Base-by-base conservation (phyloP, 2,329 filamentous ascomycete species). In the Apiospora sp. region DNA sequence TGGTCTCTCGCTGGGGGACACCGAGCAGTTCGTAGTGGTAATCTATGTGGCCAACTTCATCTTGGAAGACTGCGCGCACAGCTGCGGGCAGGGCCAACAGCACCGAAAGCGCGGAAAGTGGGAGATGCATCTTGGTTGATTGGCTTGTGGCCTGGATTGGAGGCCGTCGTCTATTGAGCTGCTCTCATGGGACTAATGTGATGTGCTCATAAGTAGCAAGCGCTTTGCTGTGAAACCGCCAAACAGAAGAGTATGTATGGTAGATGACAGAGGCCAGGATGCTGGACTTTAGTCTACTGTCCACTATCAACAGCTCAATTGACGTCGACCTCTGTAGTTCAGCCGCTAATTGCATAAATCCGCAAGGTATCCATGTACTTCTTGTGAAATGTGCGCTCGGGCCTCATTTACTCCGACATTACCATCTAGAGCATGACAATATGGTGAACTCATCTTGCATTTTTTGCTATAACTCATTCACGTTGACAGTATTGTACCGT, bases 1-100 rank as follows among this genome's bases (percentile, higher is more conserved):
- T 98, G 74, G 94, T 93, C 75, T 94, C 90, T 81, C 90, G 87
- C 81, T 93, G 92, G 71, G 96, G 95, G 49, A 94, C 85, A 79
- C 96, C 96, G 79, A 99, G 86, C 68, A 98, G 91, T 76, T 94
- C 91, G 85, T 97, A 92, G 84, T 98, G 96, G 85, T 95, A 98
- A 84, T 99, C 96, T 82, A 97, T 90, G 78, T 94, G 89, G 85
- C 92, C 95, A 77, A 97, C 95, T 83, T 99, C 96, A 81, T 99
- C 96, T 77, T 90, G 88, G 85, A 95, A 98, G 73, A 98, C 91
- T 76, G 95, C 94, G 79, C 84, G 81, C 70, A 89, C 85, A 80
- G 86, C 79, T 77, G 86, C 81, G 77, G 85, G 85, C 78, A 91
- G 81, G 49, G 81, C 77, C 72, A 82, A 77, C 71, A 85, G 80